A percentile compares a stretch with the other conserved stretches of the same genome.
phyloP scores from a whole-genome alignment of 2,329 filamentous ascomycete species.

The Colletotrichum lini region DNA sequence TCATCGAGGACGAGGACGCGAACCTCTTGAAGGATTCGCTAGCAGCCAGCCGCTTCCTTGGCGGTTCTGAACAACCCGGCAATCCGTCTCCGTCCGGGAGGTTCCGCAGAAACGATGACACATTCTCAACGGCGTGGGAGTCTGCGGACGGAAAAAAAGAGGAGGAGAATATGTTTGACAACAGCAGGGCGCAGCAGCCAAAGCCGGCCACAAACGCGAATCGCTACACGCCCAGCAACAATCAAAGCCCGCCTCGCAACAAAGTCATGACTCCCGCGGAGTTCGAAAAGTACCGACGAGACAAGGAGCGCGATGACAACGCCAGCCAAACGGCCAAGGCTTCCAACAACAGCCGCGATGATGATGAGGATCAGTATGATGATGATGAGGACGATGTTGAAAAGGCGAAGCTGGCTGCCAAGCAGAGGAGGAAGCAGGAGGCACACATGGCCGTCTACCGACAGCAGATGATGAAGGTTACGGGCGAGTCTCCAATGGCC shows the following conservation, averaged over 20 bases:
- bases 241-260: constrained; percentile 64
- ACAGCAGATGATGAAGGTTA: constrained; percentile 97
- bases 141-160: constrained; percentile 48
- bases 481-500: constrained; percentile 75
- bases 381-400: constrained; percentile 86
- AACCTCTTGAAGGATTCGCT: constrained; percentile 67
- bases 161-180: constrained; percentile 71
- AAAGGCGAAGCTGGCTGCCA: constrained; percentile 79
- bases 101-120: constrained; percentile 60
- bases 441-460: constrained; percentile 91
- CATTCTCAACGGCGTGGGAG: constrained; percentile 50
- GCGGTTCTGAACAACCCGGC: constrained; percentile 21
- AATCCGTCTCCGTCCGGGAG: constrained; percentile 44
- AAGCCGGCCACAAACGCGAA: constrained; percentile 20
- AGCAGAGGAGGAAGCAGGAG: constrained; percentile 88
- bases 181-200: constrained; percentile 53
- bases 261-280: constrained; percentile 93
- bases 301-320: constrained; percentile 74
- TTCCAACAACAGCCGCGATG: constrained; percentile 72
- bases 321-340: constrained; percentile 56
- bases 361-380: constrained; percentile 76
- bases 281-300: constrained; percentile 85
- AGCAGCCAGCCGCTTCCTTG: constrained; percentile 63
- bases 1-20: constrained; percentile 67
- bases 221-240: constrained; percentile 50